phyloP scores from a whole-genome alignment of 345 rosid genomes.

The Eucalyptus leucophloia region DNA sequence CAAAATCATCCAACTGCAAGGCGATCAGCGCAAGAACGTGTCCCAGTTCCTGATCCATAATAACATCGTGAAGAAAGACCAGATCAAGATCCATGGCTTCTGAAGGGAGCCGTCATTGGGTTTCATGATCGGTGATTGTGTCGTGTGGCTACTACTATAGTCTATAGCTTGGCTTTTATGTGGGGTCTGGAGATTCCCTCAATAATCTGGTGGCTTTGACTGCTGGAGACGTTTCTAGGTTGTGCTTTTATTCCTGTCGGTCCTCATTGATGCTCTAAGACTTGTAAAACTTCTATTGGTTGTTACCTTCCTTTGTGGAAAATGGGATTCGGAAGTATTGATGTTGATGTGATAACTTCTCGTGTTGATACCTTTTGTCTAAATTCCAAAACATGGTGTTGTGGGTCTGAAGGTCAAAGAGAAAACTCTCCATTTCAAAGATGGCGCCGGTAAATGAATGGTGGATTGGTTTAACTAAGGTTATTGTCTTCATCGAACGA shows the following conservation, averaged over 20 bases:
- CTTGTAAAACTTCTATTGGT: not conserved
- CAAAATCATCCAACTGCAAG: conserved; percentile 92
- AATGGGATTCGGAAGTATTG: not conserved
- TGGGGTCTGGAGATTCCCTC: not conserved
- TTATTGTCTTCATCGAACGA: not conserved
- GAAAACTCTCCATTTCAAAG: not conserved
- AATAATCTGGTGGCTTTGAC: not conserved
- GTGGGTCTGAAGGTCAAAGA: not conserved
- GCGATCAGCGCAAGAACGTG: conserved; percentile 84
- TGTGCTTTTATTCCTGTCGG: not conserved
- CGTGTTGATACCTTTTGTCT: not conserved
- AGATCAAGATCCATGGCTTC: conserved; percentile 85
- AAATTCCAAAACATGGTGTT: not conserved
- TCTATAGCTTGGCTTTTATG: not conserved
- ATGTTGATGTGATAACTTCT: not conserved
- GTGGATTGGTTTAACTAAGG: not conserved
- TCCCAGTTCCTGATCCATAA: conserved; percentile 50
- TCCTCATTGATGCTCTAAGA: not conserved
- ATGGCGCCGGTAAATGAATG: not conserved
- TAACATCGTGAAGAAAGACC: conserved; percentile 61
- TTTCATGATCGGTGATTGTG: not conserved
- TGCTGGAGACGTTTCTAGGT: not conserved
- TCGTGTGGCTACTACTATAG: not conserved
- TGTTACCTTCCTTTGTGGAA: not conserved
- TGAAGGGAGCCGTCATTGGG: not conserved